A percentile compares a stretch with the other conserved stretches of the same genome.
Evolutionary conservation across 2,329 filamentous ascomycete species (phyloP).

Genomic region (Celoporthe dispersa): DNA sequence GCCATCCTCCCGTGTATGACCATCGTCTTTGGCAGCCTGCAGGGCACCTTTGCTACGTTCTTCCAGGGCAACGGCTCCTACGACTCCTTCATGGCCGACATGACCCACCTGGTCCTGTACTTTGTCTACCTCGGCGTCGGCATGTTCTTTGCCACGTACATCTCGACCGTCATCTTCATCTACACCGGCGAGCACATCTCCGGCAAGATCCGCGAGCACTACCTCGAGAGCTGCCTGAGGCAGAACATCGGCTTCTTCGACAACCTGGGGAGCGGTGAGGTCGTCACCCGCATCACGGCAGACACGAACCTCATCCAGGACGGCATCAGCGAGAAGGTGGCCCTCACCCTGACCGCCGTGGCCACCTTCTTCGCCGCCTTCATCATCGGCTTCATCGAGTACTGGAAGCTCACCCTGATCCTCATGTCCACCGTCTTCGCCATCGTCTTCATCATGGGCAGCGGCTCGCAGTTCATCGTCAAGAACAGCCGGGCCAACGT

Average conservation of each 20-base stretch:
- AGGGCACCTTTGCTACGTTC: slow-evolving; percentile 71
- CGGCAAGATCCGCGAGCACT: slow-evolving; percentile 79
- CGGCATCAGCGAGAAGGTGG: slow-evolving; percentile 89
- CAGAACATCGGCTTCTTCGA: slow-evolving; percentile 95
- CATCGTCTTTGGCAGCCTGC: slow-evolving; percentile 77
- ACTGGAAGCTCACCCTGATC: slow-evolving; percentile 92
- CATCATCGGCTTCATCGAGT: slow-evolving; percentile 86
- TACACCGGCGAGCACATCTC: slow-evolving; percentile 82
- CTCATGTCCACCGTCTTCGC: slow-evolving; percentile 81
- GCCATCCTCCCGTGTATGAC: slow-evolving; percentile 82
- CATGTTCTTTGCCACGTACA: slow-evolving; percentile 77
- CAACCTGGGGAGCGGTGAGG: slow-evolving; percentile 88
- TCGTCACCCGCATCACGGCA: slow-evolving; percentile 91
- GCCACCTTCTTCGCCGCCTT: slow-evolving; percentile 89
- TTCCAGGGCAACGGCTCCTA: slow-evolving; percentile 54
- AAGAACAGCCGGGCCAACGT: slow-evolving; percentile 80
- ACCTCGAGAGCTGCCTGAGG: slow-evolving; percentile 80
- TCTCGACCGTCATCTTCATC: slow-evolving; percentile 82
- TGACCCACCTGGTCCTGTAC: slow-evolving; percentile 73
- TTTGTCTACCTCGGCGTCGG: slow-evolving; percentile 84
- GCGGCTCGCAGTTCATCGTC: slow-evolving; percentile 74
- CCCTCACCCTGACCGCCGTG: slow-evolving; percentile 73
- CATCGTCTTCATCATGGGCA: slow-evolving; percentile 77
- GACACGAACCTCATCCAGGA: slow-evolving; percentile 90
- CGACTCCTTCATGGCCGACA: slow-evolving; percentile 60